A percentile compares a stretch with the other conserved stretches of the same genome.
Evolutionary conservation across 441 rosid species (phyloP).

Genomic region (Capsella rubella): DNA sequence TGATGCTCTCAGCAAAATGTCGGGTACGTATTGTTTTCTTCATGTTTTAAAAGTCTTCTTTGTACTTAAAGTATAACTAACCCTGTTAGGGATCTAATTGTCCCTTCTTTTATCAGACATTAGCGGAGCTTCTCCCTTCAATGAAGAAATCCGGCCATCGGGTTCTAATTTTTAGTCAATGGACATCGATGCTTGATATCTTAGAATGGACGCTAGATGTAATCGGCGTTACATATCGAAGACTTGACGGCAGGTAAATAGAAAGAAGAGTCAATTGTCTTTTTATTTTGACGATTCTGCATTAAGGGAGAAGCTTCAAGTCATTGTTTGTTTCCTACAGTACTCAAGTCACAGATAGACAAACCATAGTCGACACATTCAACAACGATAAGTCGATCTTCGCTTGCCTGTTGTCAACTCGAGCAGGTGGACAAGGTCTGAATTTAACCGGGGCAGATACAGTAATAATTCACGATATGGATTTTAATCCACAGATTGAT

Average conservation of each 20-base stretch:
- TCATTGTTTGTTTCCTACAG: slow-evolving; percentile 53
- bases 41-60: neutral
- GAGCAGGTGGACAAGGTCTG: slow-evolving; percentile 99
- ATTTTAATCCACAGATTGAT: slow-evolving; percentile 96
- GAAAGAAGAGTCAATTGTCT: neutral
- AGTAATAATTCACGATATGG: slow-evolving; percentile 91
- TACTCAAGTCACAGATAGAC: slow-evolving; percentile 91
- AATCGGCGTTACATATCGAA: slow-evolving; percentile 80
- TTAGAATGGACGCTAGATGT: slow-evolving; percentile 95
- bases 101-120: slow-evolving; percentile 54
- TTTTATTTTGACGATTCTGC: slow-evolving; percentile 7
- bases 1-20: slow-evolving; percentile 95
- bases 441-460: slow-evolving; percentile 95
- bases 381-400: slow-evolving; percentile 78
- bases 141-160: slow-evolving; percentile 75
- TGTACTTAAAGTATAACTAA: neutral
- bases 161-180: slow-evolving; percentile 91
- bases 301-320: slow-evolving; percentile 65
- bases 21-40: slow-evolving; percentile 56
- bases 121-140: slow-evolving; percentile 86
- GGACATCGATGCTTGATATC: slow-evolving; percentile 99
- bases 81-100: neutral
- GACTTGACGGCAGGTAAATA: slow-evolving; percentile 95
- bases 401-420: slow-evolving; percentile 86
- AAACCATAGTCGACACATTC: slow-evolving; percentile 87